A percentile compares a stretch with the other conserved stretches of the same genome.
phyloP scores from a whole-genome alignment of 1,139 yeast genomes.

The Pichia sp. region DNA sequence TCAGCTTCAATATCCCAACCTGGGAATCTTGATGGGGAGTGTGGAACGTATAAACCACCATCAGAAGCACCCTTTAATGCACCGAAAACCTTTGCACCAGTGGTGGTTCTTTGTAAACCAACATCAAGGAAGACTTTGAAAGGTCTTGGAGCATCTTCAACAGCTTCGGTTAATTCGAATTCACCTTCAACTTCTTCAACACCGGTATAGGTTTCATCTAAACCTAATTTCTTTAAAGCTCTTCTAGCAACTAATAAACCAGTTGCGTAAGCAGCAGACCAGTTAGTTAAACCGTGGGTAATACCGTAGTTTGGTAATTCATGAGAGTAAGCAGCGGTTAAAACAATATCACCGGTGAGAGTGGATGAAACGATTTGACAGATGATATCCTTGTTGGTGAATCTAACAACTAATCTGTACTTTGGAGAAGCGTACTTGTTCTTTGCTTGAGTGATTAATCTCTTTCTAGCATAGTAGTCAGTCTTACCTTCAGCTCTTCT shows the following conservation, averaged over 20 bases:
- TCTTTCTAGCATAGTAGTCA: conserved; percentile 99
- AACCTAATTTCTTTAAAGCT: conserved; percentile 95
- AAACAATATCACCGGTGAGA: conserved; percentile 93
- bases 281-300: conserved; percentile 98
- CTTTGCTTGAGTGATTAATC: conserved; percentile 99
- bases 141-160: conserved; percentile 99
- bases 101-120: conserved; percentile 99
- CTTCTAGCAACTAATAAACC: conserved; percentile 99
- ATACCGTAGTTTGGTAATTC: conserved; percentile 98
- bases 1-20: conserved; percentile 99
- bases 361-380: conserved; percentile 96
- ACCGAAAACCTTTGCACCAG: conserved; percentile 99
- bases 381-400: conserved; percentile 99
- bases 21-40: conserved; percentile 99
- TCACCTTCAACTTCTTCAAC: conserved; percentile 99
- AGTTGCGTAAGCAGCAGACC: conserved; percentile 99
- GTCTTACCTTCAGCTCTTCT: conserved; percentile 99
- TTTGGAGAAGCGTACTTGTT: conserved; percentile 99
- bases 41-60: conserved; percentile 99
- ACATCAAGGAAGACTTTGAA: conserved; percentile 99
- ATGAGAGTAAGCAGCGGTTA: conserved; percentile 98
- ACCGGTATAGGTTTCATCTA: conserved; percentile 97
- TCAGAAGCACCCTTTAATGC: conserved; percentile 99
- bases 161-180: conserved; percentile 96
- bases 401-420: conserved; percentile 99